Conservation (phyloP, 768 basidiomycete species). For the Dictyophora rubrovolvata region DNA sequence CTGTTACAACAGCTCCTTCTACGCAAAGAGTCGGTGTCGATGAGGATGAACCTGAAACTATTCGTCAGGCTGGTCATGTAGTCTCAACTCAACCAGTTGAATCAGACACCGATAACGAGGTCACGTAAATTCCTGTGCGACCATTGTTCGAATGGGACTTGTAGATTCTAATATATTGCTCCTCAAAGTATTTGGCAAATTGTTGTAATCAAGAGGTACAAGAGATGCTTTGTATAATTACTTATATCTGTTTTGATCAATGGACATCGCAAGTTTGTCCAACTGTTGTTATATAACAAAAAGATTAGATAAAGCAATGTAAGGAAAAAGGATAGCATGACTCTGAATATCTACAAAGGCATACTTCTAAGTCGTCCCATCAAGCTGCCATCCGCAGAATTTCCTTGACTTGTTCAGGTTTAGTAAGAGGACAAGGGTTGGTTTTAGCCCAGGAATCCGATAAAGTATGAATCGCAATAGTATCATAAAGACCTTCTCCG, state of each 20-base stretch:
- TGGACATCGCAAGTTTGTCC: too few species aligned
- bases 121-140: background rate
- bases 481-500: background rate
- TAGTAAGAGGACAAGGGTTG: background rate
- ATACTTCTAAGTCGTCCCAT: too few species aligned
- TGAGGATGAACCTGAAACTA: background rate
- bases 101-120: background rate
- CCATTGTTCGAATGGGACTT: too few species aligned
- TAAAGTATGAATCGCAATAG: slow-evolving; percentile 2
- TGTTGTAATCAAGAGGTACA: background rate
- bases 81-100: background rate
- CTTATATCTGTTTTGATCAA: too few species aligned
- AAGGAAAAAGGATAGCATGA: background rate
- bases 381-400: background rate
- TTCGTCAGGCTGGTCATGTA: background rate
- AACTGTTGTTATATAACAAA: background rate
- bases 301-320: too few species aligned
- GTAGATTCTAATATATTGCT: background rate
- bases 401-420: slow-evolving; percentile 1
- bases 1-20: background rate
- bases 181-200: background rate
- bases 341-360: too few species aligned
- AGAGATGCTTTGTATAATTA: background rate
- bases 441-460: background rate
- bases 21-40: background rate